Evolutionary conservation across 2,329 filamentous ascomycete species (phyloP).

Genomic region (Sclerotinia borealis): DNA sequence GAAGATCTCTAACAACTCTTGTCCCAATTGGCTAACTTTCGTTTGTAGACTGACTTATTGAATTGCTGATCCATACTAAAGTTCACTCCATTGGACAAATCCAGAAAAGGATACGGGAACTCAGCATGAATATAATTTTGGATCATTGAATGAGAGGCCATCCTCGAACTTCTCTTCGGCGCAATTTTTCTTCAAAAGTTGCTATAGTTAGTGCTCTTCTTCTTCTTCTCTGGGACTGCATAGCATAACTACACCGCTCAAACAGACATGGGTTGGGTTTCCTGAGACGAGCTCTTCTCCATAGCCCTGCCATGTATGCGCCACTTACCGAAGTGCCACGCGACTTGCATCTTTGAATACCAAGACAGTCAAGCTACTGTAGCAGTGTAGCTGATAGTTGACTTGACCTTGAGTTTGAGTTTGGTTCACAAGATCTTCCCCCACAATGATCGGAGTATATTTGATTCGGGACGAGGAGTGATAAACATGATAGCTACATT

Average conservation of each 20-base stretch:
- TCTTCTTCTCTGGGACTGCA: slow-evolving; percentile 19
- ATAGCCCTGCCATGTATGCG: slow-evolving; percentile 21
- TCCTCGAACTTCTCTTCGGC: slow-evolving; percentile 20
- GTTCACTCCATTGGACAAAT: not conserved
- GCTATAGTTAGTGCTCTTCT: slow-evolving; percentile 18
- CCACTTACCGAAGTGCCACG: slow-evolving; percentile 17
- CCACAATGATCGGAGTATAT: slow-evolving; percentile 9
- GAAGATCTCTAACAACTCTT: slow-evolving; percentile 9
- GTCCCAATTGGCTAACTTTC: slow-evolving; percentile 26
- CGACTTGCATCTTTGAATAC: slow-evolving; percentile 10
- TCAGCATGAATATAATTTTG: slow-evolving; percentile 14
- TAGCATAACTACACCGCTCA: slow-evolving; percentile 30
- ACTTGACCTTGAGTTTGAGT: slow-evolving; percentile 2
- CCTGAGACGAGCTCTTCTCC: slow-evolving; percentile 8
- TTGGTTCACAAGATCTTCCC: slow-evolving; percentile 12
- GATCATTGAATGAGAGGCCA: slow-evolving; percentile 17
- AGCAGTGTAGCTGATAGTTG: no score
- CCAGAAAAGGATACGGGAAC: not conserved
- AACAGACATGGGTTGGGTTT: slow-evolving; percentile 23
- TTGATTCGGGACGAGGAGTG: slow-evolving; percentile 7
- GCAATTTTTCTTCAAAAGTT: not conserved
- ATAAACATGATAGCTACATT: slow-evolving; percentile 10
- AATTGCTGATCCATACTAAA: not conserved
- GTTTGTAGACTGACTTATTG: slow-evolving; percentile 25
- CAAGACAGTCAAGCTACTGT: slow-evolving; percentile 18